Evolutionary conservation across 306 rosid species (phyloP).

Genomic region (Biancaea sappan): DNA sequence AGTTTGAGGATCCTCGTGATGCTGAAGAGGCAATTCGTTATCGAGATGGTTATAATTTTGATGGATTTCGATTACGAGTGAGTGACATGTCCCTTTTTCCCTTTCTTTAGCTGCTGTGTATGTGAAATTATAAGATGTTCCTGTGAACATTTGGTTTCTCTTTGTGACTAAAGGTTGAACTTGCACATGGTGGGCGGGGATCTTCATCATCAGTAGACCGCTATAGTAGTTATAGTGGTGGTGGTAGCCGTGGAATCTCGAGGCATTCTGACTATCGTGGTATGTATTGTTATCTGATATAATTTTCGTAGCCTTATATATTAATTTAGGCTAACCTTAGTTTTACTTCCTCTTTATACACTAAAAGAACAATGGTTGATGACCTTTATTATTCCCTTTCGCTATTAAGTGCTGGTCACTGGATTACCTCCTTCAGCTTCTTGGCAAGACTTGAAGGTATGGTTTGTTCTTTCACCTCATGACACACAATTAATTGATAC

Average conservation of each 20-base stretch:
- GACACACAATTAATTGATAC: no score
- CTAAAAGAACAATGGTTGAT: neutral
- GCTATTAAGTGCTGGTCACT: constrained; percentile 56
- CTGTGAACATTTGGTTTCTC: neutral
- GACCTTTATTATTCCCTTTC: neutral
- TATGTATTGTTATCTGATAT: constrained; percentile 1
- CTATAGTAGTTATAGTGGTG: constrained; percentile 48
- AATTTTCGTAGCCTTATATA: neutral
- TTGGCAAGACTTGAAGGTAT: constrained; percentile 78
- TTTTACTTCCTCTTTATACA: neutral
- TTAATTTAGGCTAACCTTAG: neutral
- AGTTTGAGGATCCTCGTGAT: constrained; percentile 62
- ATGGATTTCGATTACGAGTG: constrained; percentile 54
- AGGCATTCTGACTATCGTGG: constrained; percentile 67
- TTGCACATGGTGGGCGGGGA: constrained; percentile 62
- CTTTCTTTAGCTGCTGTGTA: neutral
- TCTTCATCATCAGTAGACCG: constrained; percentile 52
- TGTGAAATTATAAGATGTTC: neutral
- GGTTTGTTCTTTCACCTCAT: neutral
- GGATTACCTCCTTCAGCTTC: constrained; percentile 74
- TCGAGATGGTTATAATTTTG: constrained; percentile 58
- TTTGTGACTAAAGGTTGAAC: constrained; percentile 48
- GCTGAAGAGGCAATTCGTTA: constrained; percentile 58
- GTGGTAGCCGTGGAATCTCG: constrained; percentile 55
- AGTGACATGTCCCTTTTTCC: constrained; percentile 2